Evolutionary conservation across 345 rosid genomes (phyloP), one percentile per base, ranked within the genome.

Genomic region (Iberis pinnata): DNA sequence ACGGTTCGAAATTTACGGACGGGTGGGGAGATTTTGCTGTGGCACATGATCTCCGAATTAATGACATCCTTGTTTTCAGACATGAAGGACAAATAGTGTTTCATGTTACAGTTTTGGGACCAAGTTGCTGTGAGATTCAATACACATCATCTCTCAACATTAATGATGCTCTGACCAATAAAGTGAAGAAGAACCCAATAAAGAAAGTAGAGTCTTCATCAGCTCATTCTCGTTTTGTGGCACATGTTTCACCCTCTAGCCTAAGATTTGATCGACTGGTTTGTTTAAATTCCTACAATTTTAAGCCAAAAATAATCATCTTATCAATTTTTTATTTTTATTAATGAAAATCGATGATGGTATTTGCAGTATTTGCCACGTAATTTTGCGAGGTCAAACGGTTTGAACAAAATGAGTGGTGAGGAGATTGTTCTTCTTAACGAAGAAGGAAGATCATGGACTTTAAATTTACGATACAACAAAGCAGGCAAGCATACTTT

Each of bases 21-120:
- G 65, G 65, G 0, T 67, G 71, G 71, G 27, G 31, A 38, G 56
- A 52, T 22, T 67, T 67, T 40, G 56, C 60, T 8, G 32, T 22
- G 2, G 65, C 60, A 9, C 71, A 67, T 52, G 65, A 60, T 31
- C 54, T 67, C 13, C 22, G 66, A 14, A 18, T 9, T 24, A 66
- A 56, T n/a, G 71, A 67, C 53, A 18, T 67, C 3, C 1, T 8
- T 8, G 35, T 67, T 31, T 52, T 67, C 24, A 59, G 49, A 59
- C 43, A 59, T 27, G 65, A 59, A 38, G 61, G 65, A 59, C 49
- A 45, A 2, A 36, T 67, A 48, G 9, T 58, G 58, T 65, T 65
- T 51, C 59, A 50, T 36, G 70, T 65, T 41, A 65, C 70, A 35
- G 14, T 41, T 53, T 53, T 59, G 2, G 71, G 63, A 52, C 71